phyloP scores from a whole-genome alignment of 1,284 basidiomycete genomes.

The Rhodotorula sp. region DNA sequence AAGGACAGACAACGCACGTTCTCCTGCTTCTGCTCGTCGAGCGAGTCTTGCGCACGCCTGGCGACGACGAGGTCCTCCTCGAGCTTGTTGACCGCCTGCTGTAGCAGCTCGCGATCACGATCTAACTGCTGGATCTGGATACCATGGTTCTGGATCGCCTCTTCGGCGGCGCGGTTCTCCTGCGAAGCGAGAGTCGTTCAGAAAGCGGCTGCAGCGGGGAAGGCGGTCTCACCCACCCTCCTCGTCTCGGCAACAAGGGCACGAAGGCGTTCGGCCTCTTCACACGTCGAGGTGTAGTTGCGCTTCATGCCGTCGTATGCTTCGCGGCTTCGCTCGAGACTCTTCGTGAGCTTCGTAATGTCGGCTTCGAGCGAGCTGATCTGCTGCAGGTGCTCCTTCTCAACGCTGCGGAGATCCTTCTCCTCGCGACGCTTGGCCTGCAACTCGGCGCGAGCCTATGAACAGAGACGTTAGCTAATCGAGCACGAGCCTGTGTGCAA shows the following conservation, averaged over 20 bases:
- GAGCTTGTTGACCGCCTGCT: conserved; percentile 63
- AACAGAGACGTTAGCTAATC: not conserved
- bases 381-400: conserved; percentile 54
- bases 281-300: conserved; percentile 73
- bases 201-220: not conserved
- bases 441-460: conserved; percentile 58
- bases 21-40: conserved; percentile 87
- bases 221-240: conserved; percentile 6
- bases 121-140: conserved; percentile 43
- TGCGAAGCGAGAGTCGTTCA: conserved; percentile 46
- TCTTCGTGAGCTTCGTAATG: conserved; percentile 68
- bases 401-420: conserved; percentile 79
- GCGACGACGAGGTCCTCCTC: conserved; percentile 67
- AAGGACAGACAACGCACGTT: conserved; percentile 57
- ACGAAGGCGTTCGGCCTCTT: conserved; percentile 71
- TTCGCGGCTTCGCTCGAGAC: conserved; percentile 65
- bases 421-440: conserved; percentile 75
- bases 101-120: conserved; percentile 64
- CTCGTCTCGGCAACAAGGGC: conserved; percentile 37
- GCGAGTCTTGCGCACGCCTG: conserved; percentile 64
- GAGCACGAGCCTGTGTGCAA: too few species aligned
- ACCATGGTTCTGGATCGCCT: conserved; percentile 59
- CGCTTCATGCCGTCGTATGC: conserved; percentile 72
- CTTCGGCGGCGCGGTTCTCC: conserved; percentile 64
- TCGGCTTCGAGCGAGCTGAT: conserved; percentile 65